Base-by-base conservation (phyloP, 306 rosid species). In the Vachellia collinsii region DNA sequence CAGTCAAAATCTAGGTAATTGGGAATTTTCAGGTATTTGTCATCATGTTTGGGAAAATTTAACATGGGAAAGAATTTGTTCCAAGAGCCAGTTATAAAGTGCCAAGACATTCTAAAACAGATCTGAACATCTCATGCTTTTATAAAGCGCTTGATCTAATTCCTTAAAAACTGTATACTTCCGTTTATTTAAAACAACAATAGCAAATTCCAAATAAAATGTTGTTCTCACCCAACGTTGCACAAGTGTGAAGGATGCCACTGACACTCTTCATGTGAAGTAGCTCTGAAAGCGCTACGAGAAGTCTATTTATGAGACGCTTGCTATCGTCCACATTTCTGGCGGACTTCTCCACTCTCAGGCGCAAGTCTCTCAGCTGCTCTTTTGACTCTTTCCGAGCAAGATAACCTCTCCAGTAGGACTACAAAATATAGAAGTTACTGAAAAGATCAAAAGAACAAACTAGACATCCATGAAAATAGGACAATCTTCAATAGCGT, bases 351-450 rank as follows among this genome's bases (percentile, higher is more conserved):
- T 82, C 87, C 83, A 92, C 62, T 82, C 97, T 91, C 79, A 85
- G 64, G 44, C 99, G 92, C 85, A 94, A 80, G 76, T 93, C 95
- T 80, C 70, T 78, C 46, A 94, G 82, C 83, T 88, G 91, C 68
- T 74, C 88, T 82, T 77, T 89, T 74, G 94, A 86, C 68, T 84
- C 87, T 84, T 86, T 89, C 65, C 97, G 88, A 58, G 86, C 89
- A 51, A 84, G 79, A 84, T 90, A 88, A 80, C 97, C 97, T 88
- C 85, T 93, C 99, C 99, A 94, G 82, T 65, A 64, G 41, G 99
- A 89, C 99, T 93, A 78, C 47, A 78, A 56, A 81, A 78, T 1
- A 9, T 56, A 25, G 46, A 22, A 78, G 74, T 78, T 29, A 67
- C 22, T 67, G 48, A 17, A 20, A 22, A 16, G 50, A 66, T 71